Evolutionary conservation across 2,329 filamentous ascomycete genomes (phyloP), one percentile per base, ranked within the genome.

Genomic region (Rhexocercosporidium sp.): DNA sequence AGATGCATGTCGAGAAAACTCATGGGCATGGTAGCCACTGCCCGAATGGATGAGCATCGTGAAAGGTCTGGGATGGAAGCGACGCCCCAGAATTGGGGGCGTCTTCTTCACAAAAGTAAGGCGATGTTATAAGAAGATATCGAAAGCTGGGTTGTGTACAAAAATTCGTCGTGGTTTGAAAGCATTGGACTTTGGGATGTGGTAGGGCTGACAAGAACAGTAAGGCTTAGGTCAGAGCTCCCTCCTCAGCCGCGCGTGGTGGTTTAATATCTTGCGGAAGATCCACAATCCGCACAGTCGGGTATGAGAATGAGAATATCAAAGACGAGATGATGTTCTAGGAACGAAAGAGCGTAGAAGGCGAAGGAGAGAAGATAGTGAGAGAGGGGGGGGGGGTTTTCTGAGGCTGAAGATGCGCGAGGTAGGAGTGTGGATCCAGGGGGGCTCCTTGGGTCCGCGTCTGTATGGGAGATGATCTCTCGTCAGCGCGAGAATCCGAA

Each of bases 31-130:
- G 44, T 75, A 69, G 37, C 66, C 69, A 47, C 73, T 71, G 46
- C 71, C 76, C 7, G 72, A 74, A 62, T 77, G 74, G 34, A 77
- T 57, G 54, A 77, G 73, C 76, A 78, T 78, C 54, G 51, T 75
- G 67, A 62, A 16, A n/a, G 37, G 7, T 67, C 46, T 59, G 53
- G 62, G 39, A 62, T 29, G 68, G 71, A 73, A 72, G 64, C 57
- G 65, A 60, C 66, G 63, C 67, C 70, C 72, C 70, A 61, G 44
- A 46, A 49, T 20, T 49, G 59, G 67, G 68, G 69, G 68, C 67
- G 67, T 66, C 69, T 68, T 69, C 72, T 66, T 66, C 71, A 65
- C 18, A 56, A 44, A 27, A 27, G 29, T 46, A n/a, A 39, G 39
- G 37, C 11, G 27, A 59, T 51, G 46, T 56, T 70, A 68, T 65